phyloP scores from a whole-genome alignment of 495 filamentous ascomycete genomes.

The Entonaema liquescens region DNA sequence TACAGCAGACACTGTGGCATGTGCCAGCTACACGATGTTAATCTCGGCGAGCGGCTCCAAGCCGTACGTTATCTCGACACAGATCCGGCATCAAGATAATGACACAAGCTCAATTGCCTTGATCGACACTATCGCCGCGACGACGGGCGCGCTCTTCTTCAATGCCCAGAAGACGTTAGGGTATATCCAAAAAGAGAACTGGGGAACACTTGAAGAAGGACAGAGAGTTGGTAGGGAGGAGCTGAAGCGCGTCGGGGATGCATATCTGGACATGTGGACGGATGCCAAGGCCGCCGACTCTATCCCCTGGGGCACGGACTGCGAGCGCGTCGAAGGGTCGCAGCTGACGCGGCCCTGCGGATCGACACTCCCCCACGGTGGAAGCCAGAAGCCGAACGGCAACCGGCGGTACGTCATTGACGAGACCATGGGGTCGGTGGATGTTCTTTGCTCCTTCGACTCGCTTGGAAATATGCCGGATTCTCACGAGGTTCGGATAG shows the following conservation, averaged over 20 bases:
- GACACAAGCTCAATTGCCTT: conserved; percentile 47
- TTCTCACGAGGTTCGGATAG: conserved; percentile 57
- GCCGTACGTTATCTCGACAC: conserved; percentile 55
- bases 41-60: conserved; percentile 49
- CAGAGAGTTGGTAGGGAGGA: conserved; percentile 47
- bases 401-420: conserved; percentile 62
- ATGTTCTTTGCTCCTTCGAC: conserved; percentile 59
- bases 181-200: conserved; percentile 55
- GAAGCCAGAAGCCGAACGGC: conserved; percentile 50
- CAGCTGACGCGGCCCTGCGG: conserved; percentile 53
- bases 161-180: conserved; percentile 53
- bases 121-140: conserved; percentile 58
- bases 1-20: conserved; percentile 52
- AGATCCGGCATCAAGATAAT: conserved; percentile 52
- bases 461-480: conserved; percentile 55
- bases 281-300: conserved; percentile 53
- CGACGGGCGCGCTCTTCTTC: conserved; percentile 59
- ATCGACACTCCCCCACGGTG: conserved; percentile 49
- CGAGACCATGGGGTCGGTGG: conserved; percentile 55
- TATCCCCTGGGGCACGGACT: conserved; percentile 58
- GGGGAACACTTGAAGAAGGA: conserved; percentile 45
- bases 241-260: conserved; percentile 55
- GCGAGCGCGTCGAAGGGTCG: conserved; percentile 58
- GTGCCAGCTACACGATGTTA: conserved; percentile 56
- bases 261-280: conserved; percentile 61